phyloP scores from a whole-genome alignment of 1,284 basidiomycete species.

The Pisolithus thermaeus region DNA sequence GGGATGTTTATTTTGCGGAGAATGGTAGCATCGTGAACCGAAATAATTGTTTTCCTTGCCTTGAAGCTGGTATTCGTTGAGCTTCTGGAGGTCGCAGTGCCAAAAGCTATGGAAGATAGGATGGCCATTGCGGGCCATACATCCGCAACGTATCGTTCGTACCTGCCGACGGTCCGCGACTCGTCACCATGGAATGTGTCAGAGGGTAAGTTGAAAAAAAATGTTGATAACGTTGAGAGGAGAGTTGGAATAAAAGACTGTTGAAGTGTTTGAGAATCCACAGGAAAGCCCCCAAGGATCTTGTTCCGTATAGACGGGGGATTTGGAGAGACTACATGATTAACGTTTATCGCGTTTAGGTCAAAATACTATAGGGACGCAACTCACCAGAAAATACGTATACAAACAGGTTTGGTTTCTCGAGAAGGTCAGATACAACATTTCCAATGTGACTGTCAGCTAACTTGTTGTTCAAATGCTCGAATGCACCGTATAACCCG shows the following conservation, averaged over 20 bases:
- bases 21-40: too few relatives aligned
- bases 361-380: not conserved
- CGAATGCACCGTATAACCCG: not conserved
- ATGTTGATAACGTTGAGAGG: constrained; percentile 17
- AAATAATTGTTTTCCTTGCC: too few relatives aligned
- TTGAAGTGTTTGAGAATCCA: constrained; percentile 9
- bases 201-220: constrained; percentile 17
- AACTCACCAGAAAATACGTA: not conserved
- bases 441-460: not conserved
- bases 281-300: constrained; percentile 20
- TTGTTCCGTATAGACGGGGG: constrained; percentile 7
- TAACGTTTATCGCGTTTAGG: not conserved
- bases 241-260: constrained; percentile 13
- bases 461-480: not conserved
- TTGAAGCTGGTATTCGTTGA: too few relatives aligned
- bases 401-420: not conserved
- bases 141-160: constrained; percentile 18
- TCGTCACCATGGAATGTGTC: constrained; percentile 7
- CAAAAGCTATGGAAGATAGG: constrained; percentile 14
- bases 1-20: too few relatives aligned
- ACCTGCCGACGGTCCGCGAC: constrained; percentile 10
- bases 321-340: constrained; percentile 14
- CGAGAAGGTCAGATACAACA: not conserved
- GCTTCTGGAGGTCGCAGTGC: not conserved
- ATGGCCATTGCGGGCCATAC: constrained; percentile 12